Evolutionary conservation across 345 rosid genomes (phyloP), one percentile per base, ranked within the genome.

Genomic region (Erucastrum elatum): DNA sequence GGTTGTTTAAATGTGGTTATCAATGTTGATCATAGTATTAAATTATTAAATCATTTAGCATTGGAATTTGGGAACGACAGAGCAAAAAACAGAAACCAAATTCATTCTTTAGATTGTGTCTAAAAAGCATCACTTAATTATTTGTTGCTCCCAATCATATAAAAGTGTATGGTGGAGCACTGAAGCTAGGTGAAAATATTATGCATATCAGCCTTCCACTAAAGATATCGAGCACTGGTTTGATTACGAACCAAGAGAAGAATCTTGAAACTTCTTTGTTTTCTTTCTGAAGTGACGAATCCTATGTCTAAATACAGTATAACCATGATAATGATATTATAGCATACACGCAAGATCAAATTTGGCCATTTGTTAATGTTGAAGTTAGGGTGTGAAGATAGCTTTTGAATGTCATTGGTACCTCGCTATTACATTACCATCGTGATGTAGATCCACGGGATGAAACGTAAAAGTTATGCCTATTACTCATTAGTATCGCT

Each of bases 21-120:
- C 66, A 37, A 60, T n/a, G 3, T 49, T 21, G 15, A 11, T 17
- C 35, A 67, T 44, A 44, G 21, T 6, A 70, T 3, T 10, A 17
- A 15, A 33, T 33, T 33, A 16, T 35, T 4, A 44, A 35, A 29
- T 27, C 15, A 6, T 34, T 51, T 51, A 25, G 70, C 72, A 56
- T 71, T 53, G 81, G 81, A 59, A 77, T 77, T 64, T 53, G 81
- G 27, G 59, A 53, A 13, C 37, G 10, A 12, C 41, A 64, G 55
- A 77, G 16, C 26, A 35, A 64, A 58, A 58, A 76, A 68, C 58
- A 51, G 63, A 61, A 70, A 53, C 75, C 63, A 37, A 35, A 29
- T 64, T 71, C 34, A 70, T 77, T 77, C 46, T 27, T 11, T 51
- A 64, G 44, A 15, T 51, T 55, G 8, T 51, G 6, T 53, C 49